Evolutionary conservation across 2,329 filamentous ascomycete species (phyloP).

Genomic region (Colletotrichum sidae): DNA sequence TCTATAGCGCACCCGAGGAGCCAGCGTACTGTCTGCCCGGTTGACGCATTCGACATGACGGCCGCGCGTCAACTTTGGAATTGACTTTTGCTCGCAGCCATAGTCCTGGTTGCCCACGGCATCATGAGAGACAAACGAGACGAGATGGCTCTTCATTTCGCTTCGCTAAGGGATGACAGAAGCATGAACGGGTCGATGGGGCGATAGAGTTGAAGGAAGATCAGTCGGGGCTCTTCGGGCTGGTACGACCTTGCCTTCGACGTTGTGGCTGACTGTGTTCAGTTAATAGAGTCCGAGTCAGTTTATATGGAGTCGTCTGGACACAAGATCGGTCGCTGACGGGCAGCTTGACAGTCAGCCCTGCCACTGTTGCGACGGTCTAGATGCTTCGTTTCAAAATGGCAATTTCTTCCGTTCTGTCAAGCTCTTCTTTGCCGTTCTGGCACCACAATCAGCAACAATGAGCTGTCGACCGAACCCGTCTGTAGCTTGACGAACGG

Average conservation of each 20-base stretch:
- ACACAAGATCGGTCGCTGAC: neutral
- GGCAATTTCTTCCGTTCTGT: too few species aligned
- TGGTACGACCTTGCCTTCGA: neutral
- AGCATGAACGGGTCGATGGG: slow-evolving; percentile 1
- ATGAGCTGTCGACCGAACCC: too few species aligned
- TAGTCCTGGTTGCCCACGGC: slow-evolving; percentile 12
- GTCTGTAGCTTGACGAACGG: too few species aligned
- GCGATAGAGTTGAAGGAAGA: slow-evolving; percentile 20
- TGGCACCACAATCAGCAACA: too few species aligned
- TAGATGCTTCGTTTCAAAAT: too few species aligned
- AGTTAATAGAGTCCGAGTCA: neutral
- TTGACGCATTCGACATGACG: slow-evolving; percentile 2
- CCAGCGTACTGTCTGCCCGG: neutral
- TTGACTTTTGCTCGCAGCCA: slow-evolving; percentile 34
- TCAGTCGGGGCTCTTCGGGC: slow-evolving; percentile 7
- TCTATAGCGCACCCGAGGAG: slow-evolving; percentile 4
- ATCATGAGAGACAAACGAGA: slow-evolving; percentile 1
- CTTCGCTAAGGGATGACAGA: slow-evolving; percentile 27
- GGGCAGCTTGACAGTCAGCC: neutral
- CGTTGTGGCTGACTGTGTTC: neutral
- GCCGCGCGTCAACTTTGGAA: slow-evolving; percentile 23
- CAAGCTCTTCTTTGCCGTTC: too few species aligned
- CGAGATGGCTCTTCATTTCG: slow-evolving; percentile 2
- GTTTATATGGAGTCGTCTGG: neutral
- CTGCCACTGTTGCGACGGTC: too few species aligned